Evolutionary conservation across 1,139 yeast species (phyloP).

Genomic region (Kodamaea suecica): DNA sequence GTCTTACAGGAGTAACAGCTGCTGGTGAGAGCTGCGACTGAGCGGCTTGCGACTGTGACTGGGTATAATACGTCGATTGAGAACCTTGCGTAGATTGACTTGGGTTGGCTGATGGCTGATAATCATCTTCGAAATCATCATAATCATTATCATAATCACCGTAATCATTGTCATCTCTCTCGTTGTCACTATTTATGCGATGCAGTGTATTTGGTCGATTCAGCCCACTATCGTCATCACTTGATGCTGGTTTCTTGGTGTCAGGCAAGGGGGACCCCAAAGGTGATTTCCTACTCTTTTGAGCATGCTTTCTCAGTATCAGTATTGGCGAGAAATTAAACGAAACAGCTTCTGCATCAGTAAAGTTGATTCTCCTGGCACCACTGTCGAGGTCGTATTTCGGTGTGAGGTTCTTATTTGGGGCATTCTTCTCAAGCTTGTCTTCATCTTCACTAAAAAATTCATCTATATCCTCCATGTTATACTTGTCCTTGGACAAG

Average conservation of each 20-base stretch:
- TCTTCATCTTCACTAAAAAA: conserved; percentile 57
- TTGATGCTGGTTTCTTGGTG: neutral
- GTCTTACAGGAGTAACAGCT: conserved; percentile 12
- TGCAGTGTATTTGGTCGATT: too few relatives aligned
- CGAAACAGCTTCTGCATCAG: conserved; percentile 37
- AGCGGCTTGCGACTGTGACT: neutral
- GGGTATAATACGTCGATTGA: neutral
- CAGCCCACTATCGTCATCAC: neutral
- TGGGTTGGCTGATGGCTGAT: conserved; percentile 7
- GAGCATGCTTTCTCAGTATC: conserved; percentile 16
- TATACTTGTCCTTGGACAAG: conserved; percentile 59
- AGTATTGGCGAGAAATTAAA: conserved; percentile 33
- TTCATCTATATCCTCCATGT: conserved; percentile 78
- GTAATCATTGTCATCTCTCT: conserved; percentile 2
- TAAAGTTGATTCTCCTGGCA: conserved; percentile 39
- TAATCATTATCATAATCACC: conserved; percentile 8
- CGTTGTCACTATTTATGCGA: too few relatives aligned
- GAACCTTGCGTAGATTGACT: conserved; percentile 5
- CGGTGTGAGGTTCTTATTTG: conserved; percentile 10
- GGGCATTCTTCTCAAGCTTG: neutral
- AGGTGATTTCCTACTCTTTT: conserved; percentile 29
- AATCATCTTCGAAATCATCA: conserved; percentile 13
- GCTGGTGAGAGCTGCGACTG: conserved; percentile 1
- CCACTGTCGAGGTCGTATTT: conserved; percentile 20
- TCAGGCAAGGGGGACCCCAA: conserved; percentile 35